phyloP scores from a whole-genome alignment of 768 basidiomycete species.

The Guyanaporus albipodus region DNA sequence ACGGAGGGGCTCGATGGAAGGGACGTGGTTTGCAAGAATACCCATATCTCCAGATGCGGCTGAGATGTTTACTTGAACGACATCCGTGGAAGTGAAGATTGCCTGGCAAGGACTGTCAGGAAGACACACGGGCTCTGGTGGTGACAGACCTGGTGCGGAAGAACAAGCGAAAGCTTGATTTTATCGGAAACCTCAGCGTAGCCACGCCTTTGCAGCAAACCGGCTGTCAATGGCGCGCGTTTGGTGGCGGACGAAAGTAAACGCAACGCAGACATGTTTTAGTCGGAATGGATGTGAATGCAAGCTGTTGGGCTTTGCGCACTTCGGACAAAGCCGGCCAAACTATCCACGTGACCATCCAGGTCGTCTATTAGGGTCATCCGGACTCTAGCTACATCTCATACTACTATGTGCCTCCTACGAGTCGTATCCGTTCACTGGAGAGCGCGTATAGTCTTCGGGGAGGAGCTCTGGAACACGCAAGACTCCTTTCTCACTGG shows the following conservation, averaged over 20 bases:
- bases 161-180: slow-evolving; percentile 87
- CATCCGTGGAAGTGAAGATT: slow-evolving; percentile 86
- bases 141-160: slow-evolving; percentile 86
- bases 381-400: no score
- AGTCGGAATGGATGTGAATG: slow-evolving; percentile 1
- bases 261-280: slow-evolving; percentile 71
- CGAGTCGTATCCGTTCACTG: slow-evolving; percentile 25
- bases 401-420: no score
- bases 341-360: slow-evolving; percentile 20
- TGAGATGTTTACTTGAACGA: slow-evolving; percentile 92
- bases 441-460: slow-evolving; percentile 44
- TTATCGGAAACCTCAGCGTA: slow-evolving; percentile 92
- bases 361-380: no score
- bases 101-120: slow-evolving; percentile 48
- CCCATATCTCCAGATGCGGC: slow-evolving; percentile 98
- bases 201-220: slow-evolving; percentile 65
- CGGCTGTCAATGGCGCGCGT: slow-evolving; percentile 49
- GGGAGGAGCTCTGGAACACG: slow-evolving; percentile 61
- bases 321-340: slow-evolving; percentile 30
- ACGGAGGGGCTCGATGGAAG: slow-evolving; percentile 92
- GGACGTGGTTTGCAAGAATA: slow-evolving; percentile 97
- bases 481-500: slow-evolving; percentile 66
- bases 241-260: slow-evolving; percentile 61
- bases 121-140: not conserved
- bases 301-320: not conserved